Evolutionary conservation across 441 rosid species (phyloP), one percentile per base, ranked within the genome.

Genomic region (Populus hybrid): DNA sequence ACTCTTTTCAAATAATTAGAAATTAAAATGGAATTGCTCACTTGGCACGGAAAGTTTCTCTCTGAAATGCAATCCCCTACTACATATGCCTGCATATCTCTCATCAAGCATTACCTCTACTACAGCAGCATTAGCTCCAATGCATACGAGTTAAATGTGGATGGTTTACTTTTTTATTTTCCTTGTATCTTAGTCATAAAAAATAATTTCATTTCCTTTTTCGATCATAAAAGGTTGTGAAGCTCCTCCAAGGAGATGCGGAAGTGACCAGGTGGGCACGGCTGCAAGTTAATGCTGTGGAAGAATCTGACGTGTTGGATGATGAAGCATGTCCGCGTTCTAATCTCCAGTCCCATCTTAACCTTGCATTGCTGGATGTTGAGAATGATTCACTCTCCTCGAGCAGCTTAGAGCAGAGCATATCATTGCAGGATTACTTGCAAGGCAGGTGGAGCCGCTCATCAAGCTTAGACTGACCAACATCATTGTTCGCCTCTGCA

Each of bases 171-270:
- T 35, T 18, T n/a, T 69, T 6, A 16, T 12, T 35, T 69, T 69
- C 23, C 11, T 35, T 11, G 14, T 69, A 2, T 10, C n/a, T n/a
- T 9, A 24, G 32, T 12, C 46, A 34, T 28, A 26, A 57, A 23
- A 3, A 18, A 63, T 14, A 35, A 80, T n/a, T 4, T 40, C 28
- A 66, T 38, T 65, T 42, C 16, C 18, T 21, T 69, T 72, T 81
- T 64, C 10, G 66, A 26, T 8, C 26, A 54, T 65, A 64, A 68
- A 75, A 95, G 99, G 87, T 94, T 16, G 63, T 87, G 79, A 90
- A 90, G 91, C 91, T 95, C 77, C 87, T 95, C 67, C 91, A 85
- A 83, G 98, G 99, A 6, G 97, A 95, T 0, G 81, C 82, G 69
- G 99, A 92, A 84, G 92, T 85, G 70, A 81, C 84, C 64, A 86